Evolutionary conservation across 768 basidiomycete species (phyloP).

Genomic region (Termitomyces sp.): DNA sequence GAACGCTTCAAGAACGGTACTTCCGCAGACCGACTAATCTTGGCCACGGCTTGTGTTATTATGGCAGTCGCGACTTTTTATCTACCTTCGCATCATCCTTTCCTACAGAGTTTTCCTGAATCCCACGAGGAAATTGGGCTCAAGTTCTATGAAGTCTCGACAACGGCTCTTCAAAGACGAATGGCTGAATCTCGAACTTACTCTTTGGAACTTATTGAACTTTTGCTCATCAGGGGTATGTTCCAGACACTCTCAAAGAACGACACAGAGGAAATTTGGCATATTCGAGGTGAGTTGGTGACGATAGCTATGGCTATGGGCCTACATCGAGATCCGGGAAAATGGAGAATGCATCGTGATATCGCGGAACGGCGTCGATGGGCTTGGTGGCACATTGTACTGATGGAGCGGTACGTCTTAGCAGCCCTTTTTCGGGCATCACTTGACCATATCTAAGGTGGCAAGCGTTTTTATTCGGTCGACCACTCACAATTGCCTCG

Average conservation of each 20-base stretch:
- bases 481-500: conserved; percentile 68
- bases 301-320: conserved; percentile 80
- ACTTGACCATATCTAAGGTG: conserved; percentile 40
- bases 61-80: conserved; percentile 73
- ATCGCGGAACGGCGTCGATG: conserved; percentile 74
- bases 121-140: conserved; percentile 54
- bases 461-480: conserved; percentile 86
- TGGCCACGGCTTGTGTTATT: conserved; percentile 69
- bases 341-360: conserved; percentile 65
- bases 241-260: conserved; percentile 70
- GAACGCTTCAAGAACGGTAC: conserved; percentile 64
- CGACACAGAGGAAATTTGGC: conserved; percentile 80
- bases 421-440: conserved; percentile 3
- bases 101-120: conserved; percentile 48
- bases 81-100: conserved; percentile 56
- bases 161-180: conserved; percentile 56
- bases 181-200: conserved; percentile 54
- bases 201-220: conserved; percentile 70
- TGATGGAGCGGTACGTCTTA: conserved; percentile 61
- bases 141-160: conserved; percentile 68
- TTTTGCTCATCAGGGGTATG: conserved; percentile 63
- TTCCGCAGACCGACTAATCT: conserved; percentile 59
- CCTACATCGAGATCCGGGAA: conserved; percentile 79
- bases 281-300: conserved; percentile 64
- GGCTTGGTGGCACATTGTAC: conserved; percentile 89